Evolutionary conservation across 306 rosid species (phyloP), one percentile per base, ranked within the genome.

Genomic region (Acacia crassicarpa): DNA sequence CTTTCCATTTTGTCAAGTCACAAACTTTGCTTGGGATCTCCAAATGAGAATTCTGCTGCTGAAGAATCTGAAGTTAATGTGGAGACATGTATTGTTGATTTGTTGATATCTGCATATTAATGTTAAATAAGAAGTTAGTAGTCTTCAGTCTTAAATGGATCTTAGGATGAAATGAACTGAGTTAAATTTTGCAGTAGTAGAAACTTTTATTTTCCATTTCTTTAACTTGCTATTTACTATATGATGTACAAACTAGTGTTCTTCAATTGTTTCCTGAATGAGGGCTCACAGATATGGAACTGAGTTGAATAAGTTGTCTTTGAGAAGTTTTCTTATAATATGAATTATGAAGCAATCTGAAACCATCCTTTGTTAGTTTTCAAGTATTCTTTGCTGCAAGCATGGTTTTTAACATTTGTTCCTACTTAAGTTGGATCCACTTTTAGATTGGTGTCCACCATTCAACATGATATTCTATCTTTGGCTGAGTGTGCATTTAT

Each of bases 11-110:
- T n/a, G n/a, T n/a, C n/a, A n/a, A n/a, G n/a, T n/a, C n/a, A n/a
- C n/a, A n/a, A 88, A 48, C 93, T 91, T 67, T 87, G 91, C 67
- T 76, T 95, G 48, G 92, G 92, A 79, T 89, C 92, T 49, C 74
- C 85, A 0, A 86, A 81, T 40, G 89, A 78, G 73, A 90, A 76
- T 78, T 79, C 83, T 0, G 82, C 23, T 17, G 8, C 59, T 32
- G 84, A 73, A 4, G 87, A 78, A 51, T 41, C 86, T 15, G 86
- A 84, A 62, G 86, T 78, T 68, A 25, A 63, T 43, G 84, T 51
- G 41, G 90, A 90, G 56, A 67, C 84, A 76, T 94, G 95, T 94
- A 59, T 17, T 0, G 16, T 27, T 27, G 27, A 27, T 27, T 1
- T 27, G 1, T 80, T 59, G 30, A 0, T 23, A 76, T 77, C 45